phyloP scores from a whole-genome alignment of 2,329 filamentous ascomycete genomes.

The Claviceps africana region DNA sequence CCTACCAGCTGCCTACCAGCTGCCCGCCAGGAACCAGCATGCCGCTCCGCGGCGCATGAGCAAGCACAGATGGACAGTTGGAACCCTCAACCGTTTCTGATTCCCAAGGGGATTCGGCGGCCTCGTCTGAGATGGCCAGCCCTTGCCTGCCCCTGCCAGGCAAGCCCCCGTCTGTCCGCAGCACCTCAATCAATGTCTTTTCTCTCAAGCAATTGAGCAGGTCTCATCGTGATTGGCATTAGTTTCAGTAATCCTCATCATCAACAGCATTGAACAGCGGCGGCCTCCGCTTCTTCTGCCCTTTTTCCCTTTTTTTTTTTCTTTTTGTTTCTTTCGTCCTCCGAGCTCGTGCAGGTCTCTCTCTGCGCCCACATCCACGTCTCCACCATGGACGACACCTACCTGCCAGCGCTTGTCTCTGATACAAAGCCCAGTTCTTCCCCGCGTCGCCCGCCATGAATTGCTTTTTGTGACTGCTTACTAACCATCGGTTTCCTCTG shows the following conservation, averaged over 20 bases:
- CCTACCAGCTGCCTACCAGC: background rate
- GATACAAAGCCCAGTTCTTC: background rate
- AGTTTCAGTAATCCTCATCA: background rate
- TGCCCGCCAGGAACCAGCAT: too few species aligned
- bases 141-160: background rate
- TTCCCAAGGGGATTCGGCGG: background rate
- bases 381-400: background rate
- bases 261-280: background rate
- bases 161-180: background rate
- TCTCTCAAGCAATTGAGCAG: background rate
- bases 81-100: background rate
- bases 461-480: background rate
- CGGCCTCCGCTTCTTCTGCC: background rate
- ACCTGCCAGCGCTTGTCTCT: background rate
- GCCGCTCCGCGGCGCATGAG: background rate
- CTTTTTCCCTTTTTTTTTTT: background rate
- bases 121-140: background rate
- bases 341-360: background rate
- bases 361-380: background rate
- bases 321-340: background rate
- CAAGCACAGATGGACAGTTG: background rate
- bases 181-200: conserved; percentile 1
- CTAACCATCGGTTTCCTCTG: background rate
- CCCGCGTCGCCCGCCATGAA: background rate
- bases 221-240: conserved; percentile 1